Conservation (phyloP, 1,139 yeast genomes). For the Blastobotrys indianensis region DNA sequence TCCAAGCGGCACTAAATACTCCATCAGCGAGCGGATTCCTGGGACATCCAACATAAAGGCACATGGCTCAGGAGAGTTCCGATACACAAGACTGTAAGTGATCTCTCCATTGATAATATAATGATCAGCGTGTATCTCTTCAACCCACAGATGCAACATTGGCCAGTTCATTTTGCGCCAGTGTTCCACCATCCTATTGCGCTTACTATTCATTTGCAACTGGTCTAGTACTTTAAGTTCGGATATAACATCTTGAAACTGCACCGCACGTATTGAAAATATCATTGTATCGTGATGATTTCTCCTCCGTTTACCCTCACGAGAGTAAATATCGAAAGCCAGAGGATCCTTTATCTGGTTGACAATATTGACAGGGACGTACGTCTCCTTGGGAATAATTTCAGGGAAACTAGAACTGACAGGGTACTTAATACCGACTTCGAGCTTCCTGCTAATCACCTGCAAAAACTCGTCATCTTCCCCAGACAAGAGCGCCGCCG, state of each 20-base stretch:
- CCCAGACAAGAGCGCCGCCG: neutral
- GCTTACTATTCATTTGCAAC: slow-evolving; percentile 1
- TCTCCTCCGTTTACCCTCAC: slow-evolving; percentile 3
- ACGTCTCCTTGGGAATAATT: neutral
- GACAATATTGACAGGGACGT: slow-evolving; percentile 1
- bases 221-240: slow-evolving; percentile 5
- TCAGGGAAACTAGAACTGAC: neutral
- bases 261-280: slow-evolving; percentile 5
- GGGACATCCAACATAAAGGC: slow-evolving; percentile 6
- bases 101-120: slow-evolving; percentile 2
- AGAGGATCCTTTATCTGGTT: neutral
- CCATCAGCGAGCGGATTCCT: slow-evolving; percentile 6
- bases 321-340: neutral
- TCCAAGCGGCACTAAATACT: slow-evolving; percentile 2
- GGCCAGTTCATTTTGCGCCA: slow-evolving; percentile 2
- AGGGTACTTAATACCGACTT: slow-evolving; percentile 6
- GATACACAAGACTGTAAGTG: slow-evolving; percentile 1
- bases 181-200: slow-evolving; percentile 1
- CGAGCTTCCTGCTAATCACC: slow-evolving; percentile 2
- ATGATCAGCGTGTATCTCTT: neutral
- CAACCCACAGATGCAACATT: neutral
- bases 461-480: neutral
- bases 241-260: slow-evolving; percentile 6
- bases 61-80: neutral
- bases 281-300: neutral